phyloP scores from a whole-genome alignment of 2,329 filamentous ascomycete genomes.

The Phaeophleospora eucalypticola region DNA sequence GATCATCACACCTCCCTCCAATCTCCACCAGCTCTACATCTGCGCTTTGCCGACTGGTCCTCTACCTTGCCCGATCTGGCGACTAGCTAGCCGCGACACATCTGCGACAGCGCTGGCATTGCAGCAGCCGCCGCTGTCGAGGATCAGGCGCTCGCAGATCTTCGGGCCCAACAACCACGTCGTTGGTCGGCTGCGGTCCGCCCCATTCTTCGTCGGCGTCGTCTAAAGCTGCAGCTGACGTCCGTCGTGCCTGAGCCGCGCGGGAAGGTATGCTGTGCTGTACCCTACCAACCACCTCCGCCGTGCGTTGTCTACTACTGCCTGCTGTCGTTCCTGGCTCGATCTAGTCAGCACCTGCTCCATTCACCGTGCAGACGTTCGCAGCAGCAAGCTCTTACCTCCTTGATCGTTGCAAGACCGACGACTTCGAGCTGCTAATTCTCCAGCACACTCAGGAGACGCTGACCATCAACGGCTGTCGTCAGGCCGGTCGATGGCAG shows the following conservation, averaged over 20 bases:
- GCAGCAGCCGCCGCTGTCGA: conserved; percentile 9
- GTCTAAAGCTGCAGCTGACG: conserved; percentile 6
- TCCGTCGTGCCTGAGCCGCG: conserved; percentile 8
- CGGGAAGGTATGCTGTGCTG: conserved; percentile 14
- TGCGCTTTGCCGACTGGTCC: conserved; percentile 10
- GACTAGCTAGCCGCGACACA: conserved; percentile 3
- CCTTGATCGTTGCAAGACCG: conserved; percentile 3
- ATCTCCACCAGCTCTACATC: conserved; percentile 14
- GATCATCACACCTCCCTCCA: conserved; percentile 14
- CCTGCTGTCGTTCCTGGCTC: background rate
- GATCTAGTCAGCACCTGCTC: background rate
- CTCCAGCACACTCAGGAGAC: too few relatives aligned
- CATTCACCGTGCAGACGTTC: background rate
- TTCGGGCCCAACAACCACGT: too few relatives aligned
- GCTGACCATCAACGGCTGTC: conserved; percentile 4
- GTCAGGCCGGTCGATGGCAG: conserved; percentile 64
- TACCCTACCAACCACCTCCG: conserved; percentile 4
- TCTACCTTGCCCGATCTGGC: conserved; percentile 8
- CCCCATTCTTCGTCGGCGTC: conserved; percentile 8
- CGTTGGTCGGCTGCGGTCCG: background rate
- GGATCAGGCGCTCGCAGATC: too few relatives aligned
- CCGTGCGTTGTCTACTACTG: background rate
- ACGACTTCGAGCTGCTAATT: background rate
- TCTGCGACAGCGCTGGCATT: too few relatives aligned
- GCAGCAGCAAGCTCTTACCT: background rate